A percentile compares a stretch with the other conserved stretches of the same genome.
These are phyloP conservation scores for Berkeleyomyces rouxiae DNA, from an alignment of 2,329 filamentous ascomycete species.

Conservation along the genomic window DNA sequence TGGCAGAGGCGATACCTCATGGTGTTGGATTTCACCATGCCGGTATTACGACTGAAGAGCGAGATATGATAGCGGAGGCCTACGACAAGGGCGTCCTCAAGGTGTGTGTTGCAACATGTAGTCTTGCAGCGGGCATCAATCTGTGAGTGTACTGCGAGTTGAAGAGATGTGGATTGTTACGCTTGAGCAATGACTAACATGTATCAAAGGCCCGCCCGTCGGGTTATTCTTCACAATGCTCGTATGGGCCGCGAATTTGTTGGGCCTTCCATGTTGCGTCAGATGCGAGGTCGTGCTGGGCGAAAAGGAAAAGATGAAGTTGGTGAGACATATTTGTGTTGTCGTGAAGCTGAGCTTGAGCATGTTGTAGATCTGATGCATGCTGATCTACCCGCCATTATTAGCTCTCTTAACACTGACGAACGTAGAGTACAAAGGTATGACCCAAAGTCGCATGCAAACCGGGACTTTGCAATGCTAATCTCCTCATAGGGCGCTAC, in stretches of 20 bases:
- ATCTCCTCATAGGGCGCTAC: slow-evolving; percentile 37
- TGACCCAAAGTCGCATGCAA: not conserved
- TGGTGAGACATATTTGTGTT: slow-evolving; percentile 64
- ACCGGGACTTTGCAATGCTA: not conserved
- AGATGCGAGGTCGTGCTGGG: slow-evolving; percentile 65
- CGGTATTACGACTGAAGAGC: slow-evolving; percentile 57
- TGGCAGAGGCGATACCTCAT: slow-evolving; percentile 45
- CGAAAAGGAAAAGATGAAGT: slow-evolving; percentile 64
- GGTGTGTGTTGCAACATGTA: slow-evolving; percentile 61
- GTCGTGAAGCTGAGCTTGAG: slow-evolving; percentile 49
- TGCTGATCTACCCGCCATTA: slow-evolving; percentile 52
- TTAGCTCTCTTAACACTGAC: slow-evolving; percentile 51
- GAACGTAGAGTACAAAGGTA: slow-evolving; percentile 52
- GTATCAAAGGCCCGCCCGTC: slow-evolving; percentile 36
- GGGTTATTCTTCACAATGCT: slow-evolving; percentile 60
- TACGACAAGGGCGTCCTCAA: slow-evolving; percentile 53
- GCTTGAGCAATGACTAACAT: not conserved
- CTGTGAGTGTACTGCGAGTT: slow-evolving; percentile 23
- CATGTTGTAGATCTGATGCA: slow-evolving; percentile 54
- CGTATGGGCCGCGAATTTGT: slow-evolving; percentile 62
- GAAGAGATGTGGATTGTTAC: not conserved
- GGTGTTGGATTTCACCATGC: slow-evolving; percentile 66
- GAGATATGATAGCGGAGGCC: slow-evolving; percentile 52
- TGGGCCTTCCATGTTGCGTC: slow-evolving; percentile 63
- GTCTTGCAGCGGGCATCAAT: slow-evolving; percentile 70